These are phyloP conservation scores for Debaryomyces coudertii DNA, from an alignment of 1,139 yeast genomes.

Conservation along the genomic window DNA sequence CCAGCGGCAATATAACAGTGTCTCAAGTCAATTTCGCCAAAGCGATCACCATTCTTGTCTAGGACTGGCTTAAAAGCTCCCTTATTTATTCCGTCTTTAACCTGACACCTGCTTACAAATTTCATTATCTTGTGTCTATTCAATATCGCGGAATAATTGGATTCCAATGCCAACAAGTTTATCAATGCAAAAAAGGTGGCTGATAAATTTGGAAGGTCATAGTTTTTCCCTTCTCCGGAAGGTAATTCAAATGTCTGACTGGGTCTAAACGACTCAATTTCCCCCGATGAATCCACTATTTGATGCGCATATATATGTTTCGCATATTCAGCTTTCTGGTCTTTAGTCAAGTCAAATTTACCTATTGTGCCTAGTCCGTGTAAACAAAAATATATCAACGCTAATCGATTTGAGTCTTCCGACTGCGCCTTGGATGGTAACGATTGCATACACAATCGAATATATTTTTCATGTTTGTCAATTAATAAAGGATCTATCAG, in stretches of 20 bases:
- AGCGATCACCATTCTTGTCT: conserved; percentile 30
- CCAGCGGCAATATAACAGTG: conserved; percentile 75
- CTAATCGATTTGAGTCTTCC: conserved; percentile 68
- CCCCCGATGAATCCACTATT: conserved; percentile 41
- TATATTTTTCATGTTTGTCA: conserved; percentile 48
- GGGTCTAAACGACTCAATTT: conserved; percentile 54
- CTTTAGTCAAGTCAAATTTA: conserved; percentile 31
- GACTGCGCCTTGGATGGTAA: conserved; percentile 54
- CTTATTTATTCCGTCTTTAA: conserved; percentile 55
- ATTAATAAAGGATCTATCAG: conserved; percentile 3
- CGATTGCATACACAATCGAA: conserved; percentile 51
- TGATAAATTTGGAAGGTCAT: conserved; percentile 66
- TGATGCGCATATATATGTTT: conserved; percentile 53
- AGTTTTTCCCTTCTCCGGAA: conserved; percentile 20
- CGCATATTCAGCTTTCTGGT: conserved; percentile 34
- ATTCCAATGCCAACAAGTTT: conserved; percentile 50
- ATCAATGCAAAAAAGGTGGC: conserved; percentile 70
- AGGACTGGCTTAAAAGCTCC: conserved; percentile 51
- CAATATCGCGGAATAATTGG: conserved; percentile 38
- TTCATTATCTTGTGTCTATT: conserved; percentile 50
- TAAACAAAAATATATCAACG: conserved; percentile 68
- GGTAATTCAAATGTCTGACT: conserved; percentile 44
- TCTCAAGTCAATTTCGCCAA: conserved; percentile 74
- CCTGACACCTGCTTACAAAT: conserved; percentile 59
- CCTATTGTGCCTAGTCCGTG: conserved; percentile 61